Evolutionary conservation across 257 asterid species (phyloP).

Genomic region (Leonotis leonurus): DNA sequence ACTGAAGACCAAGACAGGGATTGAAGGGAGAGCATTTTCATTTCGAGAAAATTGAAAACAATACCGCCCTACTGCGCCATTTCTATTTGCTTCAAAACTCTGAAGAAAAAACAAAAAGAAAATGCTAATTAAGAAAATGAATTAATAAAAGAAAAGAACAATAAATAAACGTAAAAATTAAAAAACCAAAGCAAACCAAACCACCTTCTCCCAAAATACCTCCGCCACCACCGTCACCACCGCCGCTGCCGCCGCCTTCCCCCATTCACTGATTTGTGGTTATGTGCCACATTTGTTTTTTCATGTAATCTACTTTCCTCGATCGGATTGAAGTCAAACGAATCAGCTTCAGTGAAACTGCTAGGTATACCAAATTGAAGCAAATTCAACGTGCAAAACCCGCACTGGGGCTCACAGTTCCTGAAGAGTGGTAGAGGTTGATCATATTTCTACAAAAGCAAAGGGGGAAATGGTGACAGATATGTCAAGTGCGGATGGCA

Average conservation of each 20-base stretch:
- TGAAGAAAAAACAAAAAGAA: too few relatives aligned
- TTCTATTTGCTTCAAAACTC: background rate
- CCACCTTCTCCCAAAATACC: too few relatives aligned
- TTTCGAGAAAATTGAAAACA: background rate
- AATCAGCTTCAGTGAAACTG: too few relatives aligned
- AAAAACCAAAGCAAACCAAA: too few relatives aligned
- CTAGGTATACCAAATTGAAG: background rate
- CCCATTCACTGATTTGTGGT: background rate
- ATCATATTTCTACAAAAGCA: background rate
- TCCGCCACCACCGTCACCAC: too few relatives aligned
- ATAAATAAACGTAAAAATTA: too few relatives aligned
- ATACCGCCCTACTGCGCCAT: background rate
- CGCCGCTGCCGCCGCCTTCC: too few relatives aligned
- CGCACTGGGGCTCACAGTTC: background rate
- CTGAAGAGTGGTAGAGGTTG: background rate
- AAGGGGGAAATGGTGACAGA: constrained; percentile 8
- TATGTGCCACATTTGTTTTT: too few relatives aligned
- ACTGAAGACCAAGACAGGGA: constrained; percentile 26
- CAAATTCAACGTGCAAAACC: background rate
- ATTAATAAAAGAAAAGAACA: too few relatives aligned
- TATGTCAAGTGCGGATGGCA: constrained; percentile 29
- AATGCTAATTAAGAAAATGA: too few relatives aligned
- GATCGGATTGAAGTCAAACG: too few relatives aligned
- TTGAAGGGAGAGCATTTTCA: constrained; percentile 36
- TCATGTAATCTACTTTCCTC: background rate